Conservation (phyloP, 73 alveolate species). For the Loxodes magnus region DNA sequence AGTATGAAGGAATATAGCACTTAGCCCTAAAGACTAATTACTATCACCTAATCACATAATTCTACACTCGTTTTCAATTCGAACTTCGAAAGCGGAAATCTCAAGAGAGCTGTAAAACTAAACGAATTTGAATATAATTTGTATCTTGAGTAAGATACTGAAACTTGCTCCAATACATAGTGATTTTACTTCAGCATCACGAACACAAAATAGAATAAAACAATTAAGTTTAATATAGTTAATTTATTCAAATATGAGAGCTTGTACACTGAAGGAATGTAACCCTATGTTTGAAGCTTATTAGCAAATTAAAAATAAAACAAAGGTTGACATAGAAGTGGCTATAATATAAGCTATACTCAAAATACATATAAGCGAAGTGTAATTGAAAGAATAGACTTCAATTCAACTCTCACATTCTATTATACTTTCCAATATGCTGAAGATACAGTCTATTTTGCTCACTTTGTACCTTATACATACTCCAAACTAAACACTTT, state of each 20-base stretch:
- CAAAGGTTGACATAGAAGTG: constrained; percentile 22
- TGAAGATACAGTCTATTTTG: constrained; percentile 70
- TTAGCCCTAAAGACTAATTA: no score
- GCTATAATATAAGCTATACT: constrained; percentile 24
- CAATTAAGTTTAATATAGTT: constrained; percentile 17
- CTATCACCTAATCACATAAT: no score
- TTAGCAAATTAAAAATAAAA: constrained; percentile 30
- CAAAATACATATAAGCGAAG: constrained; percentile 24
- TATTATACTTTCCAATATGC: constrained; percentile 50
- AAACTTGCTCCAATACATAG: constrained; percentile 29
- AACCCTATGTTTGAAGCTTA: constrained; percentile 49
- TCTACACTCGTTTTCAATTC: constrained; percentile 57
- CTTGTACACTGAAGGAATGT: constrained; percentile 52
- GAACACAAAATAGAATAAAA: constrained; percentile 18
- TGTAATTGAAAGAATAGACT: no score
- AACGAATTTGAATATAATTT: constrained; percentile 28
- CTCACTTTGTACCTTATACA: constrained; percentile 69
- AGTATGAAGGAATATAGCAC: no score
- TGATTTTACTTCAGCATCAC: constrained; percentile 38
- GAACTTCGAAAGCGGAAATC: constrained; percentile 40
- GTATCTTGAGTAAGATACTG: constrained; percentile 22
- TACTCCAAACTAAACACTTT: constrained; percentile 38
- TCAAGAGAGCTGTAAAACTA: constrained; percentile 37
- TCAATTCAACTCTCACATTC: constrained; percentile 51
- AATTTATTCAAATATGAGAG: constrained; percentile 20